phyloP scores from a whole-genome alignment of 306 rosid genomes.

The Prunus campanulata region DNA sequence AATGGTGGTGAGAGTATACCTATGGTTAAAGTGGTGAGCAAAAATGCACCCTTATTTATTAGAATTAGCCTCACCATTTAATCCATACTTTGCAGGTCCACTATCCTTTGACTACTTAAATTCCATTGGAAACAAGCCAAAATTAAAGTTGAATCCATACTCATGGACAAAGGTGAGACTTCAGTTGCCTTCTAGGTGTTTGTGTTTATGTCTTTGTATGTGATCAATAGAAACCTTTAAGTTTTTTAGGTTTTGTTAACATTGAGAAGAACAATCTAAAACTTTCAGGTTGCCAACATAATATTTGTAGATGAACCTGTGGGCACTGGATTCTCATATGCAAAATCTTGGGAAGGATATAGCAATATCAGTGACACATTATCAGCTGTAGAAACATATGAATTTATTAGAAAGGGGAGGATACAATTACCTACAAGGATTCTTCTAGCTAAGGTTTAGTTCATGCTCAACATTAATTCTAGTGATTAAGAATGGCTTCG shows the following conservation, averaged over 20 bases:
- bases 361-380: slow-evolving; percentile 15
- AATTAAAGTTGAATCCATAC: slow-evolving; percentile 33
- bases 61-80: not conserved
- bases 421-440: too few relatives aligned
- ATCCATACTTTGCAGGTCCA: slow-evolving; percentile 41
- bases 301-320: slow-evolving; percentile 48
- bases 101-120: slow-evolving; percentile 13
- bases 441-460: too few relatives aligned
- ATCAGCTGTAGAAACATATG: slow-evolving; percentile 23
- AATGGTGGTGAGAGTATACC: too few relatives aligned
- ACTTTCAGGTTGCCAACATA: slow-evolving; percentile 27
- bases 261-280: not conserved
- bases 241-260: not conserved
- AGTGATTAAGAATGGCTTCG: not conserved
- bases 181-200: too few relatives aligned
- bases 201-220: too few relatives aligned
- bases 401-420: slow-evolving; percentile 41
- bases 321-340: slow-evolving; percentile 49
- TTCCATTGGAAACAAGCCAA: slow-evolving; percentile 31
- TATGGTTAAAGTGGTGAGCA: too few relatives aligned
- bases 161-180: slow-evolving; percentile 35
- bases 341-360: slow-evolving; percentile 14
- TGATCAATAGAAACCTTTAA: not conserved
- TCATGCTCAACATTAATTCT: not conserved
- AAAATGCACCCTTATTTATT: too few relatives aligned